phyloP scores from a whole-genome alignment of 2,329 filamentous ascomycete species.

The Emergomyces pasteurianus region DNA sequence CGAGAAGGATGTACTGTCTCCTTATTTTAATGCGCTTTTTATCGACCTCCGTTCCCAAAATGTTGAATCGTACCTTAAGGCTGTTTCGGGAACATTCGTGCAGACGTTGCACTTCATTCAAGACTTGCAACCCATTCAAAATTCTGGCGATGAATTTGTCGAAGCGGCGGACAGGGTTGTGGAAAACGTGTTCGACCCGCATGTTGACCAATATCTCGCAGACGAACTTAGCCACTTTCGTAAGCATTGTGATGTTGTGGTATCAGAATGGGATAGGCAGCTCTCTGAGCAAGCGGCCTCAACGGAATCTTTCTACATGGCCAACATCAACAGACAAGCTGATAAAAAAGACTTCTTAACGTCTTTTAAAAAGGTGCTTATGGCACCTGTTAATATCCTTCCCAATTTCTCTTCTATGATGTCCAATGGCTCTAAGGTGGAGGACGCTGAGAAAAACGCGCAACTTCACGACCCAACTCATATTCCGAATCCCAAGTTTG shows the following conservation, averaged over 20 bases:
- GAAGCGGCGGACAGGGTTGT: constrained; percentile 57
- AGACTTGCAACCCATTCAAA: constrained; percentile 54
- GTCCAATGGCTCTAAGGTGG: constrained; percentile 31
- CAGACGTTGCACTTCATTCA: constrained; percentile 69
- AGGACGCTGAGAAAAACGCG: constrained; percentile 15
- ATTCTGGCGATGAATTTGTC: constrained; percentile 46
- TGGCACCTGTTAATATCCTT: constrained; percentile 93
- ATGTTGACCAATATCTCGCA: constrained; percentile 84
- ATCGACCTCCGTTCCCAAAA: constrained; percentile 73
- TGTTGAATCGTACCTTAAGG: constrained; percentile 67
- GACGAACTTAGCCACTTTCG: constrained; percentile 85
- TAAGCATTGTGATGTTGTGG: constrained; percentile 60
- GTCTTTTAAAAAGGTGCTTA: constrained; percentile 96
- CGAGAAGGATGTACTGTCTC: constrained; percentile 67
- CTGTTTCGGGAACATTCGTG: constrained; percentile 76
- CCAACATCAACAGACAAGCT: constrained; percentile 82
- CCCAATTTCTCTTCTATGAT: constrained; percentile 56
- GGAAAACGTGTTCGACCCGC: constrained; percentile 69
- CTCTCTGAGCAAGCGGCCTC: constrained; percentile 82
- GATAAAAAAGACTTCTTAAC: constrained; percentile 94
- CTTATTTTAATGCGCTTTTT: constrained; percentile 74
- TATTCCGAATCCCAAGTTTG: constrained; percentile 23
- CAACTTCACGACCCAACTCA: constrained; percentile 11
- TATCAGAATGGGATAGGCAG: constrained; percentile 81
- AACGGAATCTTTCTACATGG: constrained; percentile 91